Evolutionary conservation across 352 stramenopile species (phyloP).

Genomic region (Pythium sukuiense): DNA sequence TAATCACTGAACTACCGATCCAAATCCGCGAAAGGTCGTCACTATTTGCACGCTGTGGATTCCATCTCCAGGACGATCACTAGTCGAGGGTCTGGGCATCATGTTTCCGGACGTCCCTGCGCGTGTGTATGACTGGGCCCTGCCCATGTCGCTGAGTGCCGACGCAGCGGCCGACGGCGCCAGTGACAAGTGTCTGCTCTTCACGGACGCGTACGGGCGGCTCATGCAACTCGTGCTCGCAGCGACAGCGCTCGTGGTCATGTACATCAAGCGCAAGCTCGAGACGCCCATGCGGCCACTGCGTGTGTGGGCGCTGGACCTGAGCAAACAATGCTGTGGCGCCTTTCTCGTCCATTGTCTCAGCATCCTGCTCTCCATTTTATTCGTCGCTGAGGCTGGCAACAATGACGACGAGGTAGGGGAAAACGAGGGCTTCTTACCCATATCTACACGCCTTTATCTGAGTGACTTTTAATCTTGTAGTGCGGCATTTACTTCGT

Average conservation of each 20-base stretch:
- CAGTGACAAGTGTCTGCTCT: conserved; percentile 56
- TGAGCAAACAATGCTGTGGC: conserved; percentile 68
- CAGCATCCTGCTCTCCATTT: conserved; percentile 62
- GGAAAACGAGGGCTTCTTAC: too few species aligned
- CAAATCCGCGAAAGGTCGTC: conserved; percentile 15
- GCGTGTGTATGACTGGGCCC: conserved; percentile 20
- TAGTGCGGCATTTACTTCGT: conserved; percentile 80
- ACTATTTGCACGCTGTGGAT: neutral
- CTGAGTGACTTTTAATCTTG: neutral
- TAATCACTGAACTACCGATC: conserved; percentile 8
- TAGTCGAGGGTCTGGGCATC: neutral
- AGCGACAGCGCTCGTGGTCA: conserved; percentile 50
- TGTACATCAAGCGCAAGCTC: conserved; percentile 80
- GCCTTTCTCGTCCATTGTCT: conserved; percentile 59
- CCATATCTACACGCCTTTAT: neutral
- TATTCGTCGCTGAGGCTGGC: conserved; percentile 45
- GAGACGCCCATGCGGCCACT: conserved; percentile 68
- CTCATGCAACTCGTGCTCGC: conserved; percentile 60
- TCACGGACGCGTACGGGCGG: conserved; percentile 66
- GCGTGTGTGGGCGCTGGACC: conserved; percentile 68
- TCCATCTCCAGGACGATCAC: conserved; percentile 3
- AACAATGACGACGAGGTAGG: conserved; percentile 55
- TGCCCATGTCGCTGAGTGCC: neutral
- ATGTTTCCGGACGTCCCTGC: conserved; percentile 3
- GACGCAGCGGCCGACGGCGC: conserved; percentile 6